Percentiles rank a stretch among this genome's conserved stretches.
Conservation (phyloP, 352 stramenopile species). For the Phytophthora macrochlamydospora region DNA sequence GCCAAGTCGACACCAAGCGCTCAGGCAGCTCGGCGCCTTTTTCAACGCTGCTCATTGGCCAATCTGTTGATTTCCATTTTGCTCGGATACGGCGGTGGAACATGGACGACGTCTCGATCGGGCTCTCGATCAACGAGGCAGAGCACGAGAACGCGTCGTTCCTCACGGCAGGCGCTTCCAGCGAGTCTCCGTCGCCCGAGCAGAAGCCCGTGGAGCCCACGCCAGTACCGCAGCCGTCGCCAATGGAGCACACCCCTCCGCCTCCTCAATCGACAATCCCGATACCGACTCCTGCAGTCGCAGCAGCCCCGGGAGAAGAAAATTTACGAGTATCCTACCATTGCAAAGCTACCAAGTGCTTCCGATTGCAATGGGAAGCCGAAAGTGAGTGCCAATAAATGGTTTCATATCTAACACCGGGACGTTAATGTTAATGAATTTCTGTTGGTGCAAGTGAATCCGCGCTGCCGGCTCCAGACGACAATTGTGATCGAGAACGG, state of each 20-base stretch:
- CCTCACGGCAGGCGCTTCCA: slow-evolving; percentile 10
- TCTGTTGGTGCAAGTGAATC: slow-evolving; percentile 60
- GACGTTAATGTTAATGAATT: neutral
- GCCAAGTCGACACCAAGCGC: too few species aligned
- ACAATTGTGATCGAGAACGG: slow-evolving; percentile 62
- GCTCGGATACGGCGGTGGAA: neutral
- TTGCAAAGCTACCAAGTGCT: slow-evolving; percentile 69
- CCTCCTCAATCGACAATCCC: slow-evolving; percentile 5
- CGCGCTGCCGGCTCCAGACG: slow-evolving; percentile 73
- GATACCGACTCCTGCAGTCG: slow-evolving; percentile 8
- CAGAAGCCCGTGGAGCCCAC: neutral
- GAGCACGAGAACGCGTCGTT: slow-evolving; percentile 45
- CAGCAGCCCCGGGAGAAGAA: slow-evolving; percentile 39
- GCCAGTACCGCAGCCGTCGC: slow-evolving; percentile 1
- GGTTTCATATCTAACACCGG: neutral
- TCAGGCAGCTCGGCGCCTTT: too few species aligned
- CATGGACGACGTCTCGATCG: slow-evolving; percentile 46
- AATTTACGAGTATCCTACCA: slow-evolving; percentile 63
- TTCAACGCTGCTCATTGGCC: too few species aligned
- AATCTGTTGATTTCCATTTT: neutral
- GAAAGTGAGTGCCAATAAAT: slow-evolving; percentile 55
- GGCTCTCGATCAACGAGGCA: slow-evolving; percentile 32
- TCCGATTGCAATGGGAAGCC: slow-evolving; percentile 80
- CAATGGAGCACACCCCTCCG: slow-evolving; percentile 3
- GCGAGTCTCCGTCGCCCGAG: neutral